Base-by-base conservation (phyloP, 768 basidiomycete species). In the Rhizopogon roseolus region DNA sequence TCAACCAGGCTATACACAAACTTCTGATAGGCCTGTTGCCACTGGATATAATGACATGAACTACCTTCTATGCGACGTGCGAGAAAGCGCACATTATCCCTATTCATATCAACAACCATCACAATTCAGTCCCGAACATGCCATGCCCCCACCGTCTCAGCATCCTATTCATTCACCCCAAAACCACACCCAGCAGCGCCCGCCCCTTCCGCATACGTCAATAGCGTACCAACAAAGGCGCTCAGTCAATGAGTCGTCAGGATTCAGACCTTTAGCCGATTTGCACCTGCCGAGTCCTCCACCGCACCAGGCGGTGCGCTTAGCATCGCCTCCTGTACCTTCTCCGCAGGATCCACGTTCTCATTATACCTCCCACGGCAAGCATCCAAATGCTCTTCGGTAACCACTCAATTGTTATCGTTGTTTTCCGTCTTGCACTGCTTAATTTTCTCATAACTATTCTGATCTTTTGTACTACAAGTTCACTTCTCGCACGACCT, bases 141-240 rank as follows among this genome's bases (percentile, higher is more conserved):
- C 67, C 52, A 69, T 76, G 58, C 69, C 71, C 57, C 71, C 71
- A 34, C 76, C 76, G 60, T 76, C 78, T 22, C 66, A 75, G 45
- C 65, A 72, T 28, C 61, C 75, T 32, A 67, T 71, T 17, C 71
- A 73, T 60, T 58, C 71, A 29, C 66, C 71, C 41, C 58, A 66
- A 34, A 57, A 65, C 50, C 69, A 64, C 52, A 59, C 54, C 38
- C 65, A 76, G 37, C 66, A 67, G 49, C 74, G 75, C 49, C 62
- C 70, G 29, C 66, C 66, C 39, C 67, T 76, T 34, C 73, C 74
- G 6, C 76, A 81, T 50, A 67, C 73, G 8, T 63, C 78, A 40
- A 59, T 79, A 53, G 69, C 79, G 13, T 85, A 78, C 62, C 74
- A 76, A 39, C 81, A 81, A 58, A 76, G 83, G 56, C 77, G 85